Base-by-base conservation (phyloP, 2,329 filamentous ascomycete species). In the Trichoderma asperellum region DNA sequence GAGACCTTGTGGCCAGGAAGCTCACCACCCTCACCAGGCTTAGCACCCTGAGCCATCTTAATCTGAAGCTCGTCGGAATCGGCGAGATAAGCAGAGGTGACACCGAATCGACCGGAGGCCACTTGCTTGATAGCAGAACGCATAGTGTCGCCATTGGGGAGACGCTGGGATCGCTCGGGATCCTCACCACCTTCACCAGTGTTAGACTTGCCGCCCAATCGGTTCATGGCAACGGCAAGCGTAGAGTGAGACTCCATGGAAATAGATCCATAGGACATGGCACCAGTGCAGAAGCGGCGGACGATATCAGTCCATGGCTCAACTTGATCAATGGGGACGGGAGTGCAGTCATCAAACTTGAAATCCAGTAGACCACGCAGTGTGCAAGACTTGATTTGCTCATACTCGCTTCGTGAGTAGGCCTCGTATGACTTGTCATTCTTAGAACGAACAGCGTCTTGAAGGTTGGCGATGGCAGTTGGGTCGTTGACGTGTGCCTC, bases 221-320 rank as follows among this genome's bases (percentile, higher is more conserved):
- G 88, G 83, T 98, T 98, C 94, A 98, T 97, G 73, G 95, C 95
- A 68, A 98, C 91, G 73, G 95, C 95, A 60, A 98, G 85, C 14
- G 95, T 97, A 21, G 95, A 97, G 83, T 98, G 95, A 65, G 95
- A 95, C 80, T 98, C 95, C 93, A 97, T 97, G 6, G 95, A 97
- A 76, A 98, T 98, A 52, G 95, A 97, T 59, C 95, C 95, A 78
- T 98, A 98, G 2, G 95, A 98, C 95, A 98, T 98, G 75, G 95
- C 95, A 79, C 95, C 95, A 49, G 95, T 97, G 76, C 95, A 96
- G 84, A 97, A 97, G 72, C 95, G 92, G 73, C 95, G 92, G 57
- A 97, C 95, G 75, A 98, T 97, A 76, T 97, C 94, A 3, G 95
- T 97, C 95, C 95, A 98, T 24, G 95, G 93, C 83, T 98, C 95